Conservation (phyloP, 352 stramenopile genomes). For the Globisporangium megalacanthum region DNA sequence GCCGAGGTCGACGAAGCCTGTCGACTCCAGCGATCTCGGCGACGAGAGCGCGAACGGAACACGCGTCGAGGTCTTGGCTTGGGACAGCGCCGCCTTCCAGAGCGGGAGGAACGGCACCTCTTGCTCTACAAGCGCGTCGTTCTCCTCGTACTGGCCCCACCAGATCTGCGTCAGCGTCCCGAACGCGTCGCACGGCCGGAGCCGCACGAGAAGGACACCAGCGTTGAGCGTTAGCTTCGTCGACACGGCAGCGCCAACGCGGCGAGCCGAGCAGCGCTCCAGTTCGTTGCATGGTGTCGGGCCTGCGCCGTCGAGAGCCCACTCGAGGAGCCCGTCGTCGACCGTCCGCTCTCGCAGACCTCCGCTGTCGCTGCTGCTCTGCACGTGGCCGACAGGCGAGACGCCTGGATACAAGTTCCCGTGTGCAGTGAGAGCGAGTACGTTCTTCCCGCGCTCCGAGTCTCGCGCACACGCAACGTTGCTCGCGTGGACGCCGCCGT, state of each 20-base stretch:
- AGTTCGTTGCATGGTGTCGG: slow-evolving; percentile 34
- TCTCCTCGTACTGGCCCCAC: slow-evolving; percentile 40
- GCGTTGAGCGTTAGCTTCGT: slow-evolving; percentile 35
- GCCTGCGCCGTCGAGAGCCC: slow-evolving; percentile 41
- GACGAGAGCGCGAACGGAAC: slow-evolving; percentile 27
- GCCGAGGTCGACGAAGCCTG: slow-evolving; percentile 34
- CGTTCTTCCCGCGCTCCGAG: slow-evolving; percentile 17
- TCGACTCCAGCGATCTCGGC: slow-evolving; percentile 8
- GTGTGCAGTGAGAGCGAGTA: slow-evolving; percentile 43
- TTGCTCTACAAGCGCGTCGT: slow-evolving; percentile 15
- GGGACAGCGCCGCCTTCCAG: slow-evolving; percentile 54
- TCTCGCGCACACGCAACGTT: slow-evolving; percentile 46
- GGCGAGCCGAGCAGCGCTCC: slow-evolving; percentile 29
- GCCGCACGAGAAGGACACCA: slow-evolving; percentile 38
- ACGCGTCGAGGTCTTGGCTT: slow-evolving; percentile 36
- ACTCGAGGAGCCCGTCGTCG: slow-evolving; percentile 41
- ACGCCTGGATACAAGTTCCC: slow-evolving; percentile 41
- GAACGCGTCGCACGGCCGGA: slow-evolving; percentile 48
- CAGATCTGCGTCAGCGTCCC: slow-evolving; percentile 60
- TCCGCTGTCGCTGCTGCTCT: slow-evolving; percentile 10
- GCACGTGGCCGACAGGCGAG: slow-evolving; percentile 25
- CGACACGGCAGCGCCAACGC: slow-evolving; percentile 52
- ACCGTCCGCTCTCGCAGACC: slow-evolving; percentile 23
- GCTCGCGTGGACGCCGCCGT: slow-evolving; percentile 48
- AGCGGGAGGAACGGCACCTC: slow-evolving; percentile 44